These are phyloP conservation scores for Globisporangium nunn DNA, from an alignment of 352 stramenopile genomes.

Conservation along the genomic window DNA sequence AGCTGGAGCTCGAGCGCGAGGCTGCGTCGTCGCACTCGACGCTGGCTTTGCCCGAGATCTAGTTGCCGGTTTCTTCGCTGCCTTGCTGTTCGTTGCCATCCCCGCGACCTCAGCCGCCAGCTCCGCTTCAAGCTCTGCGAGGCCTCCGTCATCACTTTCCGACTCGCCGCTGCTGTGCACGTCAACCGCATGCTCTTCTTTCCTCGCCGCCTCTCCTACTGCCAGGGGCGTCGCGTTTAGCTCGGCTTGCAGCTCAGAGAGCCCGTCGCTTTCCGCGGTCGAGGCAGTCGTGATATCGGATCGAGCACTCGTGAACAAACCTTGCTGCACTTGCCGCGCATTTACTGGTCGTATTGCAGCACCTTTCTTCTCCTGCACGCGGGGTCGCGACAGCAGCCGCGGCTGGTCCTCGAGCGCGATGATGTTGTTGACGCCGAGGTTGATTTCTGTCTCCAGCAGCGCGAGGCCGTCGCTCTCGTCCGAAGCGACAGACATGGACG, in stretches of 20 bases:
- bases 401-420: neutral
- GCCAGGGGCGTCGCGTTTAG: constrained; percentile 6
- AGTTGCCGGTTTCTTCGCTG: constrained; percentile 3
- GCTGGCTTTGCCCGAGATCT: neutral
- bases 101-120: constrained; percentile 10
- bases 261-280: constrained; percentile 10
- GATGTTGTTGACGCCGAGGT: constrained; percentile 4
- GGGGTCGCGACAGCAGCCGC: neutral
- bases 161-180: neutral
- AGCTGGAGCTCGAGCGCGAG: neutral
- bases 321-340: neutral
- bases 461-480: constrained; percentile 28
- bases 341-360: neutral
- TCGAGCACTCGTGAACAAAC: constrained; percentile 2
- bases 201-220: neutral
- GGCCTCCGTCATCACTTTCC: constrained; percentile 14
- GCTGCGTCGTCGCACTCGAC: neutral
- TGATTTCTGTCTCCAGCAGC: constrained; percentile 43
- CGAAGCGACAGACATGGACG: constrained; percentile 17
- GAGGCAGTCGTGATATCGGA: constrained; percentile 1
- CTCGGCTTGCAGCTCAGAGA: constrained; percentile 29
- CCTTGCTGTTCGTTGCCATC: neutral
- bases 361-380: neutral
- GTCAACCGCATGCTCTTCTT: neutral
- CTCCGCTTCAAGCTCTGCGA: constrained; percentile 15